Evolutionary conservation across 1,284 basidiomycete genomes (phyloP).

Genomic region (Apiotrichum brassicae): DNA sequence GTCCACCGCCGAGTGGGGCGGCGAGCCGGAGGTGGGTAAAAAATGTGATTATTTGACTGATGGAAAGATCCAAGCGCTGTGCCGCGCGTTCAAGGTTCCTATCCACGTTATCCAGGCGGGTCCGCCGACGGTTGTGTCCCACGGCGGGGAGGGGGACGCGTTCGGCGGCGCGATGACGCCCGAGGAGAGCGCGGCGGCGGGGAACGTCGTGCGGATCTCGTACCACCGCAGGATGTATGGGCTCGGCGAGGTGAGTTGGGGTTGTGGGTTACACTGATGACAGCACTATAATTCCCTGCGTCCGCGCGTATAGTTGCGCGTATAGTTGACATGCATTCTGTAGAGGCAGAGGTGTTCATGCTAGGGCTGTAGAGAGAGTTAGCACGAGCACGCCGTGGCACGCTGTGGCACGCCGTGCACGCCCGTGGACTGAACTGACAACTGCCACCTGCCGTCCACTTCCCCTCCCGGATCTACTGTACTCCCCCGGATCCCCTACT

Average conservation of each 20-base stretch:
- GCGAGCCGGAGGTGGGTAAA: slow-evolving; percentile 72
- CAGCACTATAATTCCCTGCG: slow-evolving; percentile 84
- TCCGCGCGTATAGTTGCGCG: slow-evolving; percentile 44
- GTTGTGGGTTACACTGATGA: neutral
- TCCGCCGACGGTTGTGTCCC: slow-evolving; percentile 73
- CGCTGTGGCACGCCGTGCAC: no score
- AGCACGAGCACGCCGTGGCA: no score
- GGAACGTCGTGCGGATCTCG: slow-evolving; percentile 64
- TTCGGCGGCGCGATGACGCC: slow-evolving; percentile 43
- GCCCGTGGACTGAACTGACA: no score
- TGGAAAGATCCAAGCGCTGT: slow-evolving; percentile 75
- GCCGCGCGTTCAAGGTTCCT: slow-evolving; percentile 72
- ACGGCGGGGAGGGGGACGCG: slow-evolving; percentile 50
- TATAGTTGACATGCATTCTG: no score
- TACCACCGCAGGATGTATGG: slow-evolving; percentile 90
- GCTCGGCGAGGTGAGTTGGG: slow-evolving; percentile 70
- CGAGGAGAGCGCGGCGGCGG: slow-evolving; percentile 44
- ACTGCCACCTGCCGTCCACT: no score
- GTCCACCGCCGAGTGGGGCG: slow-evolving; percentile 87
- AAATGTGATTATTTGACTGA: no score
- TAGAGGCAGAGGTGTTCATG: no score
- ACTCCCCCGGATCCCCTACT: no score
- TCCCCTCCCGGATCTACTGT: no score
- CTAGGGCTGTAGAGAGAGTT: no score
- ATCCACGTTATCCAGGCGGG: slow-evolving; percentile 89